A percentile compares a stretch with the other conserved stretches of the same genome.
Conservation (phyloP, 805 yeast species). For the Cyberlindnera samutprakarnensis region DNA sequence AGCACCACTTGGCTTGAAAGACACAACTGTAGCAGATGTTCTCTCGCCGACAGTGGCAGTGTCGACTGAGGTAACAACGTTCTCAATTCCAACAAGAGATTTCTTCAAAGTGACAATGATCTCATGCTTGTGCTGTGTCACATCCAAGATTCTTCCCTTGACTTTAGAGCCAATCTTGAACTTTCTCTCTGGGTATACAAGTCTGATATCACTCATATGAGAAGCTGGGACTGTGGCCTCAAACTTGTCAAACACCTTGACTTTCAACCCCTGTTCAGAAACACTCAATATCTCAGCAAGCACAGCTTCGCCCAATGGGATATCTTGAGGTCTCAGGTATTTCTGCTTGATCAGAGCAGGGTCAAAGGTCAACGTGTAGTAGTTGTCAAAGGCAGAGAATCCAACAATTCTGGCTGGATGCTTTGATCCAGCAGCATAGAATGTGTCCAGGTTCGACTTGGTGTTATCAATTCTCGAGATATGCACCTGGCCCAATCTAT, state of each 20-base stretch:
- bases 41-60: constrained; percentile 46
- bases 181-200: constrained; percentile 87
- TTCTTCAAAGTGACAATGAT: constrained; percentile 73
- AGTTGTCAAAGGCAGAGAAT: constrained; percentile 56
- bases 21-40: constrained; percentile 68
- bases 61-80: constrained; percentile 35
- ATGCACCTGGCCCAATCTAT: constrained; percentile 67
- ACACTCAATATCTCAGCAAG: constrained; percentile 47
- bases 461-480: constrained; percentile 54
- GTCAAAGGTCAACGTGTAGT: constrained; percentile 62
- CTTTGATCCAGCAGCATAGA: constrained; percentile 55
- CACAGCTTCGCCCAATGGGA: constrained; percentile 67
- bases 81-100: constrained; percentile 55
- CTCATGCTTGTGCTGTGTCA: constrained; percentile 36
- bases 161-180: constrained; percentile 80
- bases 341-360: constrained; percentile 54
- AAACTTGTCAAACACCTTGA: constrained; percentile 59
- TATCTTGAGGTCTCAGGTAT: constrained; percentile 62
- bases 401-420: constrained; percentile 77
- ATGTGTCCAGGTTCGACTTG: constrained; percentile 31
- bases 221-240: constrained; percentile 65
- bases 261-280: constrained; percentile 55
- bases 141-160: constrained; percentile 60
- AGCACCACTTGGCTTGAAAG: constrained; percentile 71
- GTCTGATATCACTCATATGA: constrained; percentile 79